Base-by-base conservation (phyloP, 768 basidiomycete species). In the Lentinus tigrinus region DNA sequence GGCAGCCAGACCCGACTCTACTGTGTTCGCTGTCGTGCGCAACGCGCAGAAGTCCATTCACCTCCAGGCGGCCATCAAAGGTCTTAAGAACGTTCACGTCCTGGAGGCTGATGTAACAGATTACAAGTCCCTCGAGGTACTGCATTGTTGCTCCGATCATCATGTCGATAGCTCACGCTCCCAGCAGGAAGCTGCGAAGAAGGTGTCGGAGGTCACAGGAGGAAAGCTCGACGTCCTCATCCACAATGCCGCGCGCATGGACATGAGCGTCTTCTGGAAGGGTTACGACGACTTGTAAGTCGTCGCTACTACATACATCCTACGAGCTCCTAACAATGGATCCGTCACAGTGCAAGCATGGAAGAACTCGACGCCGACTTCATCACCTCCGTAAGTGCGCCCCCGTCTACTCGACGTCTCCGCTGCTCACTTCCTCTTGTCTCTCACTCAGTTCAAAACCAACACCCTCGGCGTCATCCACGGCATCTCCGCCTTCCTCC, bases 101-200 rank as follows among this genome's bases (percentile, higher is more conserved):
- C 17, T 79, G 24, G 58, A 74, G 56, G 72, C 70, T 3, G 77
- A 80, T 57, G 67, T 79, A 23, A 72, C 68, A 2, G 66, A 75
- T 49, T 50, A 46, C 31, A 31, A 36, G 8, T 63, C 70, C 1
- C 51, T 78, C 39, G 63, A 71, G 63, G 77, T 71, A 46, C 28
- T 3, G 28, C n/a, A 27, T 19, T 11, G 3, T 24, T 3, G 42
- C 7, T 23, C 8, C 9, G 28, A 43, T 2, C 7, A n/a, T n/a
- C 10, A 24, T 34, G 27, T 21, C 3, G 11, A 1, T 17, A 11
- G 21, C 43, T 36, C 23, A 36, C 26, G 0, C 19, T 17, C 5
- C 14, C n/a, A 1, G 21, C 14, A 7, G 39, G 43, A 53, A 40
- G 69, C 69, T 14, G 70, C 71, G 1, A 57, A 60, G 17, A 61